Evolutionary conservation across 2,329 filamentous ascomycete genomes (phyloP), one percentile per base, ranked within the genome.

Genomic region (Tolypocladium capitatum): DNA sequence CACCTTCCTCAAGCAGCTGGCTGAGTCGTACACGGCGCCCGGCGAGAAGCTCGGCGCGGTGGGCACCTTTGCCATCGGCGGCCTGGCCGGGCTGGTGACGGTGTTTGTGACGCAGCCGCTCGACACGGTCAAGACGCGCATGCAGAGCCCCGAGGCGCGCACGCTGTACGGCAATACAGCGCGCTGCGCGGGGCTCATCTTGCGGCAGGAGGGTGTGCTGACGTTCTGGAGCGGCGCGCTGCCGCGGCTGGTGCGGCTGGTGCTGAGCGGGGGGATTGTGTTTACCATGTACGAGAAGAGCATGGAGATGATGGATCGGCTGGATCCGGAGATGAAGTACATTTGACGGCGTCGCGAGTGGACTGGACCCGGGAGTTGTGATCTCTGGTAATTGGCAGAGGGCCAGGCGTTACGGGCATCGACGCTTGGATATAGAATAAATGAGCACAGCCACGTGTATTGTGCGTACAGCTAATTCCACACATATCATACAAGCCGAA

Each of bases 201-300:
- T 92, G 64, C 86, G 81, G 67, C 81, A 96, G 46, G 92, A 98
- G 68, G 91, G 92, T 2, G 48, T 97, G 13, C 63, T 91, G 36
- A 95, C 90, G 1, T 86, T 97, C 55, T 98, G 92, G 92, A 91
- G 86, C 56, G 92, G 92, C 27, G 91, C 92, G 21, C 61, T 97
- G 56, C 92, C 92, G 1, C 75, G 92, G 47, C 67, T 98, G 58
- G 91, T 81, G 24, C 75, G 92, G 49, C 65, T 98, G 56, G 85
- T 96, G 38, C 67, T 97, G 66, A 96, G 89, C 60, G 92, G 92
- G 48, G 92, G 92, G 18, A 95, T 98, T 60, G 92, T 98, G 36
- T 98, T 98, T 62, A 94, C 92, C 21, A 94, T 97, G 83, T 92
- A 96, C 64, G 91, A 97, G 71, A 96, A 96, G 76, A 86, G 84